A percentile compares a stretch with the other conserved stretches of the same genome.
These are phyloP conservation scores for Euphorbia tirucalli DNA, from an alignment of 345 rosid genomes.

Conservation along the genomic window DNA sequence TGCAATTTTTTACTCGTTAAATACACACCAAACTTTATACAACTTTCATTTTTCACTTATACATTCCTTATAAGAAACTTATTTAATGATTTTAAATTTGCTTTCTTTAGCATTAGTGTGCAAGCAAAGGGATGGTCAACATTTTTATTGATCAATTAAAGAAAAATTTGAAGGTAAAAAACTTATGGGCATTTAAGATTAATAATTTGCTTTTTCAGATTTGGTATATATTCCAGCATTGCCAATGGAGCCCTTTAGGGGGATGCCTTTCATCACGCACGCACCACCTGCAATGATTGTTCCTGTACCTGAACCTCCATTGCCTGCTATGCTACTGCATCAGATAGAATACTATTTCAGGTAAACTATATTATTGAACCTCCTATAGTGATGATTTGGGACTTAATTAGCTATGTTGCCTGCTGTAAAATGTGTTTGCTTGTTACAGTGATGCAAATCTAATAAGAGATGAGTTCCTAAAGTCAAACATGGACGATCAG, in stretches of 20 bases:
- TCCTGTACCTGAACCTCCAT: conserved; percentile 34
- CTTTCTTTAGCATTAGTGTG: background rate
- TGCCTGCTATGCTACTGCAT: conserved; percentile 33
- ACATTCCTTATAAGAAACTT: too few relatives aligned
- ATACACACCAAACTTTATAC: too few relatives aligned
- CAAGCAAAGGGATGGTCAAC: background rate
- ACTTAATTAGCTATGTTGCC: too few relatives aligned
- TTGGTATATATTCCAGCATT: conserved; percentile 29
- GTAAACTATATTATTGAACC: conserved; percentile 18
- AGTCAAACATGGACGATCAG: conserved; percentile 51
- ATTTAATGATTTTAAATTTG: too few relatives aligned
- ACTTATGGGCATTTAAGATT: background rate
- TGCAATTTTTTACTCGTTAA: too few relatives aligned
- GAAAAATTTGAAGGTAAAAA: too few relatives aligned
- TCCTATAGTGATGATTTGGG: background rate
- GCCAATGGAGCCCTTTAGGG: conserved; percentile 44
- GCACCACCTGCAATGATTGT: conserved; percentile 34
- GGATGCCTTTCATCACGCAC: conserved; percentile 35
- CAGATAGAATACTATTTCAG: conserved; percentile 77
- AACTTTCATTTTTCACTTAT: too few relatives aligned
- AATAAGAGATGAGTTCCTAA: conserved; percentile 43
- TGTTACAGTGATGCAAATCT: conserved; percentile 52
- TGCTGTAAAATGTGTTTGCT: conserved; percentile 13
- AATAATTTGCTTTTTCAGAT: conserved; percentile 32
- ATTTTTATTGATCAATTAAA: too few relatives aligned